phyloP scores from a whole-genome alignment of 2,329 filamentous ascomycete genomes.

The Neopestalotiopsis sp. region DNA sequence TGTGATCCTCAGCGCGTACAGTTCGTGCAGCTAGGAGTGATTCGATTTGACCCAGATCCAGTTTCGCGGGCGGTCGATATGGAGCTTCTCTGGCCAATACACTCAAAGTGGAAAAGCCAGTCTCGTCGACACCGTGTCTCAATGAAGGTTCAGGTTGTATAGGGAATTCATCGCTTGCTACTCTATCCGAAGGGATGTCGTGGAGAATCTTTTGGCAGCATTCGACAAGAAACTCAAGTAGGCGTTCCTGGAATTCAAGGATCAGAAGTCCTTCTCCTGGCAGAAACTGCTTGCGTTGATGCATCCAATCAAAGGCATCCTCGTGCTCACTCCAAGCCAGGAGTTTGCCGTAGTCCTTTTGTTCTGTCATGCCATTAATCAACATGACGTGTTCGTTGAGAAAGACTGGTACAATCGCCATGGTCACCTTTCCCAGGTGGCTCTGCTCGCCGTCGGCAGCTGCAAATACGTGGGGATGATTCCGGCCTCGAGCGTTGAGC shows the following conservation, averaged over 20 bases:
- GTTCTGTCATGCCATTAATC: slow-evolving; percentile 33
- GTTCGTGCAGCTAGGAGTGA: slow-evolving; percentile 47
- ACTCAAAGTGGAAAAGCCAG: slow-evolving; percentile 43
- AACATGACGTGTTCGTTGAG: slow-evolving; percentile 40
- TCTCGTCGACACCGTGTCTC: slow-evolving; percentile 33
- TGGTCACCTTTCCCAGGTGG: slow-evolving; percentile 32
- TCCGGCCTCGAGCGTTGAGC: slow-evolving; percentile 55
- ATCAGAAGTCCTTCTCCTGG: slow-evolving; percentile 54
- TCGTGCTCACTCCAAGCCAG: slow-evolving; percentile 38
- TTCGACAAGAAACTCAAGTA: slow-evolving; percentile 53
- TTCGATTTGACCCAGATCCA: slow-evolving; percentile 52
- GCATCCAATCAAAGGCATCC: slow-evolving; percentile 44
- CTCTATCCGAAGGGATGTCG: slow-evolving; percentile 44
- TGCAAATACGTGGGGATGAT: slow-evolving; percentile 53
- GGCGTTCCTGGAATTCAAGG: slow-evolving; percentile 54
- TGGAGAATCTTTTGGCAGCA: slow-evolving; percentile 55
- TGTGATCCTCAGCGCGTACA: slow-evolving; percentile 54
- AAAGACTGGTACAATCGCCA: slow-evolving; percentile 31
- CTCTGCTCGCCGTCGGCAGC: slow-evolving; percentile 45
- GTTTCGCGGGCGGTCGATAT: slow-evolving; percentile 51
- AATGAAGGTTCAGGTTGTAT: slow-evolving; percentile 43
- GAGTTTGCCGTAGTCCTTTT: slow-evolving; percentile 42
- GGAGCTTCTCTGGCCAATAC: slow-evolving; percentile 53
- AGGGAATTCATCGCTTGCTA: slow-evolving; percentile 36
- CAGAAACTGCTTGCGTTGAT: slow-evolving; percentile 39